phyloP scores from a whole-genome alignment of 2,329 filamentous ascomycete species.

The Akanthomyces uredinophilus region DNA sequence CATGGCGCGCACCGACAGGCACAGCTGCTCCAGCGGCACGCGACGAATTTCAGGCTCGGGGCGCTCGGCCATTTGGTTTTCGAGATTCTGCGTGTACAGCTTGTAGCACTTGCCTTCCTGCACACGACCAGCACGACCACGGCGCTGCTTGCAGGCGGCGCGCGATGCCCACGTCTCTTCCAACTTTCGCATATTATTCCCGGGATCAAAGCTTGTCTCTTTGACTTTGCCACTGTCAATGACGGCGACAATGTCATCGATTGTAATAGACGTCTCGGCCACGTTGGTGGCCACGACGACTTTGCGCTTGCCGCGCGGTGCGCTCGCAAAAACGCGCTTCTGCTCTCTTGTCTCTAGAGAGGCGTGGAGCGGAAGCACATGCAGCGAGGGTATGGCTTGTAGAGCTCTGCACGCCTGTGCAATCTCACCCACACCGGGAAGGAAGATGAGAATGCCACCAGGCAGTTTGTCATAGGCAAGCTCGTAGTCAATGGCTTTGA shows the following conservation, averaged over 20 bases:
- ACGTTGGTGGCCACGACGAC: conserved; percentile 95
- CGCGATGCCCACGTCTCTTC: conserved; percentile 93
- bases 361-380: conserved; percentile 85
- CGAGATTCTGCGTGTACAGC: conserved; percentile 81
- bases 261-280: conserved; percentile 96
- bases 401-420: conserved; percentile 70
- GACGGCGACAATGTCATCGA: conserved; percentile 93
- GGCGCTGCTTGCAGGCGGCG: conserved; percentile 89
- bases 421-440: conserved; percentile 90
- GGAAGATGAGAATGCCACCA: conserved; percentile 90
- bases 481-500: conserved; percentile 74
- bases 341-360: conserved; percentile 87
- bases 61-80: conserved; percentile 78
- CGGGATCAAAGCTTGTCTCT: conserved; percentile 88
- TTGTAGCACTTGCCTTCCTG: conserved; percentile 91
- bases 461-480: conserved; percentile 57
- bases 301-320: conserved; percentile 79
- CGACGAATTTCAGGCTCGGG: conserved; percentile 91
- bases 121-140: conserved; percentile 89
- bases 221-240: conserved; percentile 95
- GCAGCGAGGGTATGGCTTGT: conserved; percentile 54
- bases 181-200: conserved; percentile 89
- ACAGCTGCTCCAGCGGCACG: conserved; percentile 90
- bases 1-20: conserved; percentile 92
- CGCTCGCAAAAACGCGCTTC: conserved; percentile 71